These are phyloP conservation scores for Monosporascus sp. DNA, from an alignment of 2,329 filamentous ascomycete species.

Conservation along the genomic window DNA sequence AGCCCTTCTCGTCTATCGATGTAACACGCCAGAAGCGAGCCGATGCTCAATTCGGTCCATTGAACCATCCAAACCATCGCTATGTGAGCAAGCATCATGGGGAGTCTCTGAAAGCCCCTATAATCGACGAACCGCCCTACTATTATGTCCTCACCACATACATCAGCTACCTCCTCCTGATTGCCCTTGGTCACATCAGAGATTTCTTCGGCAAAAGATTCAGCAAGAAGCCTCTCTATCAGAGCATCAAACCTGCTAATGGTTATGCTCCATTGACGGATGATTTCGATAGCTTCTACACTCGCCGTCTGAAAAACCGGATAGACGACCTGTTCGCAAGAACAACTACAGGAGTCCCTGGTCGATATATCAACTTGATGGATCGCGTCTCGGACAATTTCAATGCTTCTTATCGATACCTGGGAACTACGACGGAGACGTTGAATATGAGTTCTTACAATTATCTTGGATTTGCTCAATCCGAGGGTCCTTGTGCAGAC, in stretches of 20 bases:
- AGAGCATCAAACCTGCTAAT: conserved; percentile 73
- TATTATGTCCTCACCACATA: conserved; percentile 97
- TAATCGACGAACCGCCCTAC: conserved; percentile 94
- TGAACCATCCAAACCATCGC: conserved; percentile 73
- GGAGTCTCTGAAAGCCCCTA: conserved; percentile 69
- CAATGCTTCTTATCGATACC: conserved; percentile 85
- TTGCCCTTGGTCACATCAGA: conserved; percentile 89
- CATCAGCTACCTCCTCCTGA: conserved; percentile 94
- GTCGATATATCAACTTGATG: conserved; percentile 86
- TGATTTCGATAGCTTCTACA: conserved; percentile 99
- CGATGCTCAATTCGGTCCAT: conserved; percentile 87
- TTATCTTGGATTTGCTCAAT: conserved; percentile 97
- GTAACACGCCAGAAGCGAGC: conserved; percentile 67
- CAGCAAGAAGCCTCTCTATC: conserved; percentile 74
- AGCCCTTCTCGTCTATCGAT: conserved; percentile 82
- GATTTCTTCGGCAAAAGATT: conserved; percentile 98
- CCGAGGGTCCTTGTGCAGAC: conserved; percentile 92
- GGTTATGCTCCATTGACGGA: conserved; percentile 95
- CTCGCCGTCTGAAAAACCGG: conserved; percentile 82
- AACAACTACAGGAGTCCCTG: conserved; percentile 87
- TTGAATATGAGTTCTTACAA: conserved; percentile 99
- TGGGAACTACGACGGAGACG: conserved; percentile 87
- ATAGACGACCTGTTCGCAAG: conserved; percentile 97
- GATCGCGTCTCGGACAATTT: conserved; percentile 88
- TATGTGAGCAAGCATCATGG: conserved; percentile 88